Conservation (phyloP, 116 monocot genomes). For the Trichopus zeylanicus region DNA sequence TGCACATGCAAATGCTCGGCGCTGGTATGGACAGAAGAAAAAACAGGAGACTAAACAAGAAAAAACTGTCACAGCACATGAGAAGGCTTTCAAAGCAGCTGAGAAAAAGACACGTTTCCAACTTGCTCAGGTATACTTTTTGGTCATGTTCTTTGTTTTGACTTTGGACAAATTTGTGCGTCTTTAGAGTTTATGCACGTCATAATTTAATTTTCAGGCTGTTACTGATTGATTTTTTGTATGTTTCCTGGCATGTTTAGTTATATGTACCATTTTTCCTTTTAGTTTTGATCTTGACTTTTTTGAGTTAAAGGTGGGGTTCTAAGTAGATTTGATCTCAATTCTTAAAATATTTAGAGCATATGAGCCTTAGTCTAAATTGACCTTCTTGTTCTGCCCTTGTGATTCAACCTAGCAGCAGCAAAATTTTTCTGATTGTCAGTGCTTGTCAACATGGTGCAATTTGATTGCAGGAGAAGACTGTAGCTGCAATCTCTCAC, state of each 20-base stretch:
- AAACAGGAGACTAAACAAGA: slow-evolving; percentile 96
- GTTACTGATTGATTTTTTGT: background rate
- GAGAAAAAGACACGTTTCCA: slow-evolving; percentile 89
- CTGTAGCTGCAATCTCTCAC: slow-evolving; percentile 94
- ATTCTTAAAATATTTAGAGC: too few relatives aligned
- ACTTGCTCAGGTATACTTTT: slow-evolving; percentile 76
- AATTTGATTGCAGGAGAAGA: slow-evolving; percentile 75
- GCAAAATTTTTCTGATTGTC: background rate
- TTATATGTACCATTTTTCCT: background rate
- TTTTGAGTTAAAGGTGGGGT: too few relatives aligned
- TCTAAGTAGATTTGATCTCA: background rate
- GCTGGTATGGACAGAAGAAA: slow-evolving; percentile 94
- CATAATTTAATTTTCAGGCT: background rate
- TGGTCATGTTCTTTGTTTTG: background rate
- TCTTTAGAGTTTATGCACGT: background rate
- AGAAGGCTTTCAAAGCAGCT: slow-evolving; percentile 99
- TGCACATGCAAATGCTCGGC: slow-evolving; percentile 97
- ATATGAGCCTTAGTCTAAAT: background rate
- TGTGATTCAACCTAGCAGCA: background rate
- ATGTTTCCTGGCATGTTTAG: background rate
- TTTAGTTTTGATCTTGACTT: too few relatives aligned
- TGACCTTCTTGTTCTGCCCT: background rate
- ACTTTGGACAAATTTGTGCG: background rate
- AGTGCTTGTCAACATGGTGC: background rate
- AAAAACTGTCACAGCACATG: slow-evolving; percentile 94